Conservation (phyloP, 441 rosid genomes). For the Erodium trifolium region DNA sequence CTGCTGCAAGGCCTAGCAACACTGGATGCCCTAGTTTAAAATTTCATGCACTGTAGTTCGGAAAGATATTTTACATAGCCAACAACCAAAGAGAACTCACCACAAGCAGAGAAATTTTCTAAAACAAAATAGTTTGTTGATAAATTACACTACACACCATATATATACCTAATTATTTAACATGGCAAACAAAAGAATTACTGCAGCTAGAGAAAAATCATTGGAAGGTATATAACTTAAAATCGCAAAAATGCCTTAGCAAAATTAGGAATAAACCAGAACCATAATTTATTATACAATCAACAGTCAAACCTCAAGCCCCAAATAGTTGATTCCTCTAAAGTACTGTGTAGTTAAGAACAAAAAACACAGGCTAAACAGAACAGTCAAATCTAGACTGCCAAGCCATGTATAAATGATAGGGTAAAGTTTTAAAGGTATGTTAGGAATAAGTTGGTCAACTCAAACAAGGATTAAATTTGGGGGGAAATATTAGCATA, state of each 20-base stretch:
- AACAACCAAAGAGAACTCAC: not conserved
- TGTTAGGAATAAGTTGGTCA: not conserved
- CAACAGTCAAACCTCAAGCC: not conserved
- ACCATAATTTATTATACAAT: not conserved
- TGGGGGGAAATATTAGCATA: constrained; percentile 35
- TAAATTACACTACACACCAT: not conserved
- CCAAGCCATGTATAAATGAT: not conserved
- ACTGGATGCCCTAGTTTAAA: not conserved
- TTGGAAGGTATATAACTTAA: not conserved
- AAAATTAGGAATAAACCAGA: not conserved
- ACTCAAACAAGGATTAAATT: not conserved
- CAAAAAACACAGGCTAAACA: not conserved
- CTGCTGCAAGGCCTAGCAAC: not conserved
- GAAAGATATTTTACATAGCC: not conserved
- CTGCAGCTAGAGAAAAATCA: no score
- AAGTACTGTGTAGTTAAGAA: not conserved
- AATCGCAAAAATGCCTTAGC: not conserved
- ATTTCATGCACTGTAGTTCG: not conserved
- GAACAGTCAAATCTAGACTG: not conserved
- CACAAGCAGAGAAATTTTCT: not conserved
- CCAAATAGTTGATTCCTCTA: not conserved
- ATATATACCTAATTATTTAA: not conserved
- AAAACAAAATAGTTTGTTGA: not conserved
- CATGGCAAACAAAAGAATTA: no score
- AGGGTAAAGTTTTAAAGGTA: not conserved